phyloP scores from a whole-genome alignment of 331 rosid species.

The Prunus yedoensis region DNA sequence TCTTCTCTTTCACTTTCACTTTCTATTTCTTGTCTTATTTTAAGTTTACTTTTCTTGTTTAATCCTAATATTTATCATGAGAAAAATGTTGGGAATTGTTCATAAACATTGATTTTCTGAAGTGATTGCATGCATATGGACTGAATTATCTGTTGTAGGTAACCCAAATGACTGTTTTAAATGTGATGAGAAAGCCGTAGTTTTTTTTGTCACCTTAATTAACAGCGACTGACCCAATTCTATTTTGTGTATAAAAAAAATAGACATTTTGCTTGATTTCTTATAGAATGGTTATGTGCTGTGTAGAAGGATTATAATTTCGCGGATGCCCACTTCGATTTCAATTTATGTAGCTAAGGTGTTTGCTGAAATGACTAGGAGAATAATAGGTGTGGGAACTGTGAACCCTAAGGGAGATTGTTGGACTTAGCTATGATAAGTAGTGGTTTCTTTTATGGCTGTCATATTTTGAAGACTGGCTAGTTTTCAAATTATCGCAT shows the following conservation, averaged over 20 bases:
- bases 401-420: neutral
- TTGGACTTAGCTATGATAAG: neutral
- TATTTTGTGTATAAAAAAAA: neutral
- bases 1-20: neutral
- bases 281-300: neutral
- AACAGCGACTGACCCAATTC: too few relatives aligned
- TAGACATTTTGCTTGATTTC: neutral
- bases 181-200: too few relatives aligned
- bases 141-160: neutral
- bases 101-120: neutral
- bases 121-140: neutral
- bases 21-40: neutral
- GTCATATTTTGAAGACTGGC: neutral
- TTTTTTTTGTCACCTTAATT: neutral
- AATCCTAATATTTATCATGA: neutral
- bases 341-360: constrained; percentile 14
- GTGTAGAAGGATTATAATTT: neutral
- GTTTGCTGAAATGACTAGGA: constrained; percentile 24
- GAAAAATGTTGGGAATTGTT: neutral
- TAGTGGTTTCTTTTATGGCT: neutral
- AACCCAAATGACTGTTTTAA: neutral
- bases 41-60: neutral
- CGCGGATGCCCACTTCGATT: neutral
- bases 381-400: neutral
- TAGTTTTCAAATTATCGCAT: neutral